Evolutionary conservation across 2,329 filamentous ascomycete species (phyloP).

Genomic region (Pseudogymnoascus sp.): DNA sequence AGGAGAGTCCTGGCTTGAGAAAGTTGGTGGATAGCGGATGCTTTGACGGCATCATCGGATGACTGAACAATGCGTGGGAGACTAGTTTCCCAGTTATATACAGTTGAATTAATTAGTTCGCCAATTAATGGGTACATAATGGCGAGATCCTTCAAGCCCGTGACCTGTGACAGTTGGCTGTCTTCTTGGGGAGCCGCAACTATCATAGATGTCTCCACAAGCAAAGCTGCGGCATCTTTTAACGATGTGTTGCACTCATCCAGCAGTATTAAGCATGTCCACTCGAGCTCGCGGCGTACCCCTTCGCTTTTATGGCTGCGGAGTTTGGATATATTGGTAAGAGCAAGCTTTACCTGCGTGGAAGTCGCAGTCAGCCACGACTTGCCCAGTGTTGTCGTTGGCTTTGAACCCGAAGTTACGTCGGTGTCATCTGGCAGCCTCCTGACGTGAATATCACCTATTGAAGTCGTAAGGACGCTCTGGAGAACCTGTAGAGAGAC

Average conservation of each 20-base stretch:
- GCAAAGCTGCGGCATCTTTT: conserved; percentile 56
- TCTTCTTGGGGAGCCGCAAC: conserved; percentile 46
- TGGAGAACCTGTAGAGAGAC: conserved; percentile 51
- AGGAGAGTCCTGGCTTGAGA: conserved; percentile 62
- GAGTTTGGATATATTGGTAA: conserved; percentile 69
- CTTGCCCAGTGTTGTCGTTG: conserved; percentile 18
- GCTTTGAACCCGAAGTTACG: conserved; percentile 26
- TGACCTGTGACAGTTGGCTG: conserved; percentile 30
- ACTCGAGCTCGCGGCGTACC: conserved; percentile 58
- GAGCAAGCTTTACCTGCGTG: conserved; percentile 72
- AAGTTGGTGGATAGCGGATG: conserved; percentile 66
- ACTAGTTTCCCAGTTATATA: conserved; percentile 75
- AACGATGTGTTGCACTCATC: conserved; percentile 73
- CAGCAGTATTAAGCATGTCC: conserved; percentile 65
- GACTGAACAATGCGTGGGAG: conserved; percentile 77
- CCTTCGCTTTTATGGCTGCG: conserved; percentile 61
- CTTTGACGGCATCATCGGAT: conserved; percentile 71
- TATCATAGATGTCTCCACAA: conserved; percentile 74
- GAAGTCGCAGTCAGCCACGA: conserved; percentile 75
- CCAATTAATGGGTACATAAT: conserved; percentile 53
- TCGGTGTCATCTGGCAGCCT: conserved; percentile 29
- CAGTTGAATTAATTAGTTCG: conserved; percentile 57
- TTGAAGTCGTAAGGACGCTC: conserved; percentile 43
- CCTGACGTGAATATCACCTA: conserved; percentile 50
- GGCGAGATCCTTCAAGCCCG: conserved; percentile 52